A percentile compares a stretch with the other conserved stretches of the same genome.
Evolutionary conservation across 306 rosid species (phyloP).

Genomic region (Dalbergia cochinchinensis): DNA sequence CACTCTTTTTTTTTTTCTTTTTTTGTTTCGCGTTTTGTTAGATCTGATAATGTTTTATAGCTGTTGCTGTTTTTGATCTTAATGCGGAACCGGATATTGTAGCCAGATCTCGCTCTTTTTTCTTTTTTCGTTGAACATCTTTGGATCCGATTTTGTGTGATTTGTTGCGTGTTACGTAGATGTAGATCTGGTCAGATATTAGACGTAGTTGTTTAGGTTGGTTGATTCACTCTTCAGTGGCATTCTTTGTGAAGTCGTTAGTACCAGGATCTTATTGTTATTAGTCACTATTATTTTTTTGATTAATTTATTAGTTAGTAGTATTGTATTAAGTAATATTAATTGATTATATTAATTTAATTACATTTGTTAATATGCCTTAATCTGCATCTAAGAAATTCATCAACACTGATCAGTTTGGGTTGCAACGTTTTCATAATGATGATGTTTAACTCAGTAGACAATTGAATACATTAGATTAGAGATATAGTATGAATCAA

Average conservation of each 20-base stretch:
- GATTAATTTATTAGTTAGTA: no score
- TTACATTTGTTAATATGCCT: not conserved
- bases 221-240: not conserved
- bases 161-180: not conserved
- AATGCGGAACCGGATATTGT: constrained; percentile 27
- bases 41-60: constrained; percentile 51
- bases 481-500: not conserved
- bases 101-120: constrained; percentile 48
- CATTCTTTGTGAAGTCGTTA: not conserved
- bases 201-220: not conserved
- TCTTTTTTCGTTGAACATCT: not conserved
- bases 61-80: not conserved
- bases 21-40: constrained; percentile 9
- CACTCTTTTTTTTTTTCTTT: not conserved
- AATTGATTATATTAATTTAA: no score
- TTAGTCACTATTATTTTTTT: no score
- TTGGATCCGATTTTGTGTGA: constrained; percentile 1
- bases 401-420: constrained; percentile 1
- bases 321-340: not conserved
- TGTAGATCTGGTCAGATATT: constrained; percentile 37
- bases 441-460: not conserved
- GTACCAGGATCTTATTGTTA: not conserved
- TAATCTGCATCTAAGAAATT: constrained; percentile 16
- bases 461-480: not conserved
- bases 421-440: not conserved